A percentile compares a stretch with the other conserved stretches of the same genome.
Conservation (phyloP, 805 yeast species). For the Pichia sporocuriosa region DNA sequence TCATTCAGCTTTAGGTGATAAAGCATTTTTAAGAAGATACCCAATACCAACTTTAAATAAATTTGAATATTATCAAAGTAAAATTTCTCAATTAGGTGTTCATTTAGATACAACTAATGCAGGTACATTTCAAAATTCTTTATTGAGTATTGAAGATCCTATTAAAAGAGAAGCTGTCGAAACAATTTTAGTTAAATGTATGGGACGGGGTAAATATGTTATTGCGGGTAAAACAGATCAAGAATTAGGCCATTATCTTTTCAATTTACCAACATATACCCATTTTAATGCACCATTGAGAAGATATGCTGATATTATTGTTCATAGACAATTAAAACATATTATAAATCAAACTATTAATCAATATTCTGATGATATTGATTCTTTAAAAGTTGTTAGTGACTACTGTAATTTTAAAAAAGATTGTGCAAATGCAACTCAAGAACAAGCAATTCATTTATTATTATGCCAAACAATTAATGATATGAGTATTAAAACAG, state of each 20-base stretch:
- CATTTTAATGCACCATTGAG: constrained; percentile 91
- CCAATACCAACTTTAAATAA: constrained; percentile 76
- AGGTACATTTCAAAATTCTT: constrained; percentile 63
- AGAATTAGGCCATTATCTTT: constrained; percentile 73
- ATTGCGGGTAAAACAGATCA: constrained; percentile 84
- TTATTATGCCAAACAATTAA: constrained; percentile 77
- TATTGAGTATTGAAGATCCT: constrained; percentile 56
- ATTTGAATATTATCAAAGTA: constrained; percentile 69
- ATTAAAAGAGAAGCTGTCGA: constrained; percentile 68
- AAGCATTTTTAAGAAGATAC: constrained; percentile 82
- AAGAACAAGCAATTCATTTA: constrained; percentile 89
- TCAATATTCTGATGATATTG: constrained; percentile 47
- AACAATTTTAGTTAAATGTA: constrained; percentile 69
- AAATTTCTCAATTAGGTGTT: constrained; percentile 58
- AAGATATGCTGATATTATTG: constrained; percentile 87
- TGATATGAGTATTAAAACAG: constrained; percentile 62
- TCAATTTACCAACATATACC: constrained; percentile 79
- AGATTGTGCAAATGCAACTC: constrained; percentile 89
- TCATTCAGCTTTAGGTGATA: constrained; percentile 69
- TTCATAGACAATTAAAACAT: constrained; percentile 82
- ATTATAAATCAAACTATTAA: constrained; percentile 40
- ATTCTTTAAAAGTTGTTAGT: constrained; percentile 70
- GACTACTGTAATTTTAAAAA: constrained; percentile 94
- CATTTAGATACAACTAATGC: constrained; percentile 69
- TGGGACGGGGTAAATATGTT: constrained; percentile 80